phyloP scores from a whole-genome alignment of 345 rosid genomes.

The Eucalyptus albens region DNA sequence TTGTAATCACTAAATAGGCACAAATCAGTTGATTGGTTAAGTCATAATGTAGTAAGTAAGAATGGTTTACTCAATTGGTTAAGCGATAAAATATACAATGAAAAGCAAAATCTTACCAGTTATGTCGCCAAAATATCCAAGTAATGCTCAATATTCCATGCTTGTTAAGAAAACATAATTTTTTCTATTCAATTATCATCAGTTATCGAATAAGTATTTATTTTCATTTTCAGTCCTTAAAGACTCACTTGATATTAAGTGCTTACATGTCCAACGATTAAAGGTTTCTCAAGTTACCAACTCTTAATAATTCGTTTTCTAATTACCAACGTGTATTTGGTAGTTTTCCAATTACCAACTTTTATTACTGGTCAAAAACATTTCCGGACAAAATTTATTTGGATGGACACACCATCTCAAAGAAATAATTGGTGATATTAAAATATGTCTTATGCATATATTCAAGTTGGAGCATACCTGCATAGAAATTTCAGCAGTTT shows the following conservation, averaged over 20 bases:
- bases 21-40: neutral
- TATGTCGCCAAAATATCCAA: neutral
- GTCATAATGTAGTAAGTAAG: neutral
- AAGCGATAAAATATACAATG: neutral
- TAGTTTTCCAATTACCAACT: neutral
- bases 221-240: neutral
- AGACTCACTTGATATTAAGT: neutral
- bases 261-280: neutral
- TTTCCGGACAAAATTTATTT: neutral
- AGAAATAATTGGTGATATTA: neutral
- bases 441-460: neutral
- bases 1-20: neutral
- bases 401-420: neutral
- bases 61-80: neutral
- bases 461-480: slow-evolving; percentile 24
- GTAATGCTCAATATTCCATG: neutral
- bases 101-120: neutral
- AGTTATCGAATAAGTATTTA: neutral
- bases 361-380: neutral
- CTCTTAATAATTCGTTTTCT: neutral
- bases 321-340: neutral
- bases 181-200: neutral
- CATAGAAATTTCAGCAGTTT: slow-evolving; percentile 8
- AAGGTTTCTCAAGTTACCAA: neutral
- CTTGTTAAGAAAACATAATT: neutral